These are phyloP conservation scores for Fusarium sp. DNA, from an alignment of 2,329 filamentous ascomycete species.

Conservation along the genomic window DNA sequence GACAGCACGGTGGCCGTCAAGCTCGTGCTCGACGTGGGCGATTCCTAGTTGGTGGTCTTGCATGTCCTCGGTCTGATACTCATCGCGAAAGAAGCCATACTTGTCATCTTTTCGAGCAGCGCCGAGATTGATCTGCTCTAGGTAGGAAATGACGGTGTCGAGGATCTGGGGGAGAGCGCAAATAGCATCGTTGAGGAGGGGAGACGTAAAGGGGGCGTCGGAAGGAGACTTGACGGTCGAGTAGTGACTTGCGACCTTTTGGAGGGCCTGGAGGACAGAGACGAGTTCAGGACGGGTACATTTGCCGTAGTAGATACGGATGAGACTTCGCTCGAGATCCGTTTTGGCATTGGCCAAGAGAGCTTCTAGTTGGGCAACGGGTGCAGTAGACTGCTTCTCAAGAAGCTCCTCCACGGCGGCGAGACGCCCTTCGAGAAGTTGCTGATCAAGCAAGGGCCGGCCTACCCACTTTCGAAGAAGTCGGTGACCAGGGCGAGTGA, in stretches of 20 bases:
- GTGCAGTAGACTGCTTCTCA: conserved; percentile 71
- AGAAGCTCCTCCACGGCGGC: conserved; percentile 88
- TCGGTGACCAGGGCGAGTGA: conserved; percentile 88
- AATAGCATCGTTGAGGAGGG: conserved; percentile 77
- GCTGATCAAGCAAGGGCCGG: conserved; percentile 83
- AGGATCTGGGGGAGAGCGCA: conserved; percentile 81
- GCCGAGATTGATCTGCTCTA: conserved; percentile 86
- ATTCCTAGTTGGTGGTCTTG: conserved; percentile 91
- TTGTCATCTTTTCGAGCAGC: conserved; percentile 91
- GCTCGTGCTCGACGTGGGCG: conserved; percentile 88
- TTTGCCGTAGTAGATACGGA: conserved; percentile 97
- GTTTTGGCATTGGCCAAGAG: conserved; percentile 78
- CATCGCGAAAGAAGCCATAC: conserved; percentile 91
- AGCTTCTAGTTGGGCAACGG: conserved; percentile 79
- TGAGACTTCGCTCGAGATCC: conserved; percentile 92
- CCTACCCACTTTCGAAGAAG: conserved; percentile 96
- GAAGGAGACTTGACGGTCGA: conserved; percentile 71
- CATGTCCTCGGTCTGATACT: conserved; percentile 89
- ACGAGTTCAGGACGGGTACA: conserved; percentile 91
- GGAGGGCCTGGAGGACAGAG: conserved; percentile 84
- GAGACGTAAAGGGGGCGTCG: conserved; percentile 79
- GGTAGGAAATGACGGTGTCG: conserved; percentile 76
- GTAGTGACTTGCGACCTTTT: conserved; percentile 84
- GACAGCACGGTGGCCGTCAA: conserved; percentile 78
- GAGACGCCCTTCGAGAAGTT: conserved; percentile 80